A percentile compares a stretch with the other conserved stretches of the same genome.
phyloP scores from a whole-genome alignment of 2,329 filamentous ascomycete species.

The Aaosphaeria pasadenensis region DNA sequence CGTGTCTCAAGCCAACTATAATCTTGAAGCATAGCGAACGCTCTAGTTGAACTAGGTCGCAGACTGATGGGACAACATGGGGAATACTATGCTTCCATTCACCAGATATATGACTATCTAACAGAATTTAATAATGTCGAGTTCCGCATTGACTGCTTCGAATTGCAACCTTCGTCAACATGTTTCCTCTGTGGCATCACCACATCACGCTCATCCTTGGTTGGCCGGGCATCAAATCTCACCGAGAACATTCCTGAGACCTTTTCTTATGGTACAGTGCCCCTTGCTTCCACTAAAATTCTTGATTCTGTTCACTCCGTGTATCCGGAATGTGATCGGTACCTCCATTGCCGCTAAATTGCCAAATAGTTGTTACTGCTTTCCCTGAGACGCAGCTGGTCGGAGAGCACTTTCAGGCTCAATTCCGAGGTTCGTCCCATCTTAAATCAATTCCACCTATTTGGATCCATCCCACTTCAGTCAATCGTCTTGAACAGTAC shows the following conservation, averaged over 20 bases:
- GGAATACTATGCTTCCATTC: constrained; percentile 3
- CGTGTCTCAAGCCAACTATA: constrained; percentile 11
- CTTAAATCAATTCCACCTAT: constrained; percentile 10
- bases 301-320: constrained; percentile 3
- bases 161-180: constrained; percentile 2
- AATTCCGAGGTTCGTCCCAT: constrained; percentile 14
- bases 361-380: constrained; percentile 12
- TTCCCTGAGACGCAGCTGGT: constrained; percentile 25
- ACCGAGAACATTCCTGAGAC: constrained; percentile 15
- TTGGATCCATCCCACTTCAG: constrained; percentile 8
- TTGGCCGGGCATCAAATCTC: not conserved
- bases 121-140: not conserved
- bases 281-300: constrained; percentile 8
- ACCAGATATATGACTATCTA: not conserved
- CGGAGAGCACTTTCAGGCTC: constrained; percentile 23
- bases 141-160: not conserved
- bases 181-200: constrained; percentile 8
- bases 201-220: constrained; percentile 3
- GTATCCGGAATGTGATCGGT: constrained; percentile 15
- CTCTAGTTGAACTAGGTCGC: constrained; percentile 4
- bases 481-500: constrained; percentile 7
- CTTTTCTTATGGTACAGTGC: constrained; percentile 12
- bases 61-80: constrained; percentile 3
- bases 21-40: constrained; percentile 1
- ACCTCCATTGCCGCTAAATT: constrained; percentile 10